These are phyloP conservation scores for Sclerospora graminicola DNA, from an alignment of 352 stramenopile species.

Conservation along the genomic window DNA sequence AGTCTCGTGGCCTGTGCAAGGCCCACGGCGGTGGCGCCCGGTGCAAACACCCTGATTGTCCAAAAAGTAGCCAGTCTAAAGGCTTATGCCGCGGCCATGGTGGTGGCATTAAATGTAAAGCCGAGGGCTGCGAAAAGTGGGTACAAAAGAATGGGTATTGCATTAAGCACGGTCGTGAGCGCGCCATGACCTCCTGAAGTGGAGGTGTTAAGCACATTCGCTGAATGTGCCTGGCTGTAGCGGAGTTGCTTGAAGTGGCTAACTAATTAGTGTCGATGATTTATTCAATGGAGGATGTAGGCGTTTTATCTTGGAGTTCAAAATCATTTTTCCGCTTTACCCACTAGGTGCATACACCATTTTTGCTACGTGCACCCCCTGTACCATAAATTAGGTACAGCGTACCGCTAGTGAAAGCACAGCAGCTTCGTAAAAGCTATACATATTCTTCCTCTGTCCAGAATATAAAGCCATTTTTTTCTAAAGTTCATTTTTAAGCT, in stretches of 20 bases:
- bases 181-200: slow-evolving; percentile 51
- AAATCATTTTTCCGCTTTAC: too few relatives aligned
- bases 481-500: too few relatives aligned
- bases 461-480: too few relatives aligned
- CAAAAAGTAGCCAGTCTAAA: slow-evolving; percentile 79
- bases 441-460: too few relatives aligned
- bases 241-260: slow-evolving; percentile 2
- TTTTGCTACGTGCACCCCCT: too few relatives aligned
- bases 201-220: too few relatives aligned
- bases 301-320: slow-evolving; percentile 5
- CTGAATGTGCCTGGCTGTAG: slow-evolving; percentile 2
- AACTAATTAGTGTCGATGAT: slow-evolving; percentile 21
- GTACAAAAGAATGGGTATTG: slow-evolving; percentile 86
- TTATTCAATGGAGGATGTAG: slow-evolving; percentile 24
- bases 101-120: slow-evolving; percentile 81
- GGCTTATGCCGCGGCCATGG: slow-evolving; percentile 74
- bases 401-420: too few relatives aligned
- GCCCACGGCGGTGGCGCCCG: slow-evolving; percentile 70
- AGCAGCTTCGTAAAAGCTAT: too few relatives aligned
- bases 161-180: slow-evolving; percentile 82
- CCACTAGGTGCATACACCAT: too few relatives aligned
- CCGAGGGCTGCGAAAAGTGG: slow-evolving; percentile 81
- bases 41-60: slow-evolving; percentile 79
- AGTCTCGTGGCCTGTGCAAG: slow-evolving; percentile 78
- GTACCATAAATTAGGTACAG: too few relatives aligned